These are phyloP conservation scores for Flaveria sonorensis DNA, from an alignment of 129 eudicot species.

Conservation along the genomic window DNA sequence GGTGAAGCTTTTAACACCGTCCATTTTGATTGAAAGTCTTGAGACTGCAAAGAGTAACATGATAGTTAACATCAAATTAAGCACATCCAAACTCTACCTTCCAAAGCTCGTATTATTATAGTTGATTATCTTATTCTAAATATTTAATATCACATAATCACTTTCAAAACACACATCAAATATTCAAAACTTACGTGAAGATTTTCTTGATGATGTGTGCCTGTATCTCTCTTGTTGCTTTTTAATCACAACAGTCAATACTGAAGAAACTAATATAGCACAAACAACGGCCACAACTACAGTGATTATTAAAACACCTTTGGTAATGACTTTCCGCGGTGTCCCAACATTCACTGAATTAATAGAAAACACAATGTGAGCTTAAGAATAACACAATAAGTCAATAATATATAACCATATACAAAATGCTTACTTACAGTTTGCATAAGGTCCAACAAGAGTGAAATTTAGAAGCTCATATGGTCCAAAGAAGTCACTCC, in stretches of 20 bases:
- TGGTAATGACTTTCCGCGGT: constrained; percentile 43
- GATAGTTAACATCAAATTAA: not conserved
- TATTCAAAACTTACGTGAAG: constrained; percentile 49
- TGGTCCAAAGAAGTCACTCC: constrained; percentile 76
- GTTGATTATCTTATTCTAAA: not conserved
- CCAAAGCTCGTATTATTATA: not conserved
- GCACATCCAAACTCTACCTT: not conserved
- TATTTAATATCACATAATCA: not conserved
- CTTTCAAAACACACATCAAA: not conserved
- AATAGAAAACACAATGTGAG: constrained; percentile 22
- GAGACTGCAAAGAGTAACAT: constrained; percentile 50
- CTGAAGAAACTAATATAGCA: constrained; percentile 45
- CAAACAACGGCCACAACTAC: constrained; percentile 46
- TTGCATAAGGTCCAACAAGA: constrained; percentile 78
- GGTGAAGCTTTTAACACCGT: constrained; percentile 70
- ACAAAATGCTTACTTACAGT: constrained; percentile 42
- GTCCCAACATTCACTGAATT: constrained; percentile 58
- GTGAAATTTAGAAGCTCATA: constrained; percentile 93
- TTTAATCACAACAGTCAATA: constrained; percentile 46
- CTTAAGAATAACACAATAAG: constrained; percentile 16
- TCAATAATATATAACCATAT: constrained; percentile 9
- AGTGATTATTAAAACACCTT: constrained; percentile 42
- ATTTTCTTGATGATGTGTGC: constrained; percentile 45
- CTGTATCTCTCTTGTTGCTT: constrained; percentile 43
- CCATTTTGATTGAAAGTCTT: constrained; percentile 61